Percentiles rank a stretch among this genome's conserved stretches.
Evolutionary conservation across 768 basidiomycete genomes (phyloP).

Genomic region (Thelephora ganbajun): DNA sequence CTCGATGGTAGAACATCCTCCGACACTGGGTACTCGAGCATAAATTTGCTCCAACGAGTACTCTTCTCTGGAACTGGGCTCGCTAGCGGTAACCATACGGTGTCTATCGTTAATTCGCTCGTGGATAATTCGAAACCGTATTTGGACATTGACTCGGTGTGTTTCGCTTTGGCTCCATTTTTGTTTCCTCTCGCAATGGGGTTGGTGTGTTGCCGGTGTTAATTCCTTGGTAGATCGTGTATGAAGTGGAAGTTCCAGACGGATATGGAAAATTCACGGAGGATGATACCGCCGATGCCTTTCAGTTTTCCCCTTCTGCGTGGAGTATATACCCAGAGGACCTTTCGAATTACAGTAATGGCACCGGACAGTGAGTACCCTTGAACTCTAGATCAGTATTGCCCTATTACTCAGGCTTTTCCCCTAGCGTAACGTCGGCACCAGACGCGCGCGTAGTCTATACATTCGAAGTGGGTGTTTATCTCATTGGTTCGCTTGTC

Average conservation of each 20-base stretch:
- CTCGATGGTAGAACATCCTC: constrained; percentile 23
- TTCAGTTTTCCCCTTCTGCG: background rate
- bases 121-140: background rate
- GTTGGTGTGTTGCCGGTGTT: too few relatives aligned
- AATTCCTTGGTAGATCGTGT: background rate
- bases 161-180: background rate
- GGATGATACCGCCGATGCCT: background rate
- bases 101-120: background rate
- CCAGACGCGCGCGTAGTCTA: background rate
- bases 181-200: background rate
- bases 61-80: background rate
- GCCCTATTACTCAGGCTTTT: background rate
- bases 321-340: background rate
- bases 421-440: background rate
- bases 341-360: background rate
- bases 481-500: background rate
- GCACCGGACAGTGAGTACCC: background rate
- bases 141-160: background rate
- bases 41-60: background rate
- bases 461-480: background rate
- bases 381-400: background rate
- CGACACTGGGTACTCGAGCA: background rate
- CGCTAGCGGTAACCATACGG: background rate
- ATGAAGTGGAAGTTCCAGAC: background rate
- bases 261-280: background rate